Conservation (phyloP, 345 rosid genomes). For the Rhodamnia argentea region DNA sequence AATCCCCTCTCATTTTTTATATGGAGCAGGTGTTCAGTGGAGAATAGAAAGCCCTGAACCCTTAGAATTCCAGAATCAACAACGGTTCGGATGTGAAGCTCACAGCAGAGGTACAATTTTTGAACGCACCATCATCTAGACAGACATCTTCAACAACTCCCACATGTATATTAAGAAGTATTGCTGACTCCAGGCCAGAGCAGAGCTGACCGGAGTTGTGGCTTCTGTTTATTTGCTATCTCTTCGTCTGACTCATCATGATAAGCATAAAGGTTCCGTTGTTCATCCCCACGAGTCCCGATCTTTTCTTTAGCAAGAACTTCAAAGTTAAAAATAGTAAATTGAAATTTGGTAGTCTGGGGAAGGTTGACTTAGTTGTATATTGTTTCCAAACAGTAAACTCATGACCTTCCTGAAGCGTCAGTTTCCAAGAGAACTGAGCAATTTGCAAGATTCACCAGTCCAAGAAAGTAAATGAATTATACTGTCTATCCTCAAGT, state of each 20-base stretch:
- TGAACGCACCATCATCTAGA: background rate
- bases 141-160: background rate
- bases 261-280: background rate
- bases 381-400: background rate
- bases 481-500: too few species aligned
- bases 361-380: background rate
- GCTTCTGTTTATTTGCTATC: background rate
- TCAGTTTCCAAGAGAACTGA: background rate
- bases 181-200: background rate
- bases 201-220: background rate
- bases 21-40: background rate
- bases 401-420: background rate
- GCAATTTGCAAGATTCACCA: background rate
- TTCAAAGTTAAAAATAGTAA: background rate
- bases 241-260: background rate
- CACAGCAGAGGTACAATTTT: background rate
- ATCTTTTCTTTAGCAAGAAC: background rate
- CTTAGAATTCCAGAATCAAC: background rate
- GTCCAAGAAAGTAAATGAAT: background rate
- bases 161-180: background rate
- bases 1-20: background rate
- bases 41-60: background rate
- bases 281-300: background rate
- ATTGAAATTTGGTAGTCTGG: background rate
- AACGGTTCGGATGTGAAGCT: background rate